Percentiles rank a stretch among this genome's conserved stretches.
Evolutionary conservation across 2,329 filamentous ascomycete genomes (phyloP).

Genomic region (Colletotrichum incanum): DNA sequence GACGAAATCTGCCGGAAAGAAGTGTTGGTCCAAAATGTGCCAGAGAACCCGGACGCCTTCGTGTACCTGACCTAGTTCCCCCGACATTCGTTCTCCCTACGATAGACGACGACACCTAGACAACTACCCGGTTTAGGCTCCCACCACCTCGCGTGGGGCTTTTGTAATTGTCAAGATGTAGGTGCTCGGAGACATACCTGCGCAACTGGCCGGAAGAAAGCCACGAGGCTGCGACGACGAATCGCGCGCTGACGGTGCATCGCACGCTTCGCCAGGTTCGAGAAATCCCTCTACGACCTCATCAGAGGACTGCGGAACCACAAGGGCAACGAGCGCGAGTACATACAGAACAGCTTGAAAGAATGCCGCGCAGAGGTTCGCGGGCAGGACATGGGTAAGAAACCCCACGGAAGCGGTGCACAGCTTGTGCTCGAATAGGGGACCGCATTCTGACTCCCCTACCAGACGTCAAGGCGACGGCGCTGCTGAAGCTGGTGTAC

Average conservation of each 20-base stretch:
- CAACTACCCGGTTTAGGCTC: slow-evolving; percentile 12
- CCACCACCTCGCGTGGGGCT: slow-evolving; percentile 27
- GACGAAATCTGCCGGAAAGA: slow-evolving; percentile 19
- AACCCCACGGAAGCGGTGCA: background rate
- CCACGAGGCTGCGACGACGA: background rate
- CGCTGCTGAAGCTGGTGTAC: slow-evolving; percentile 95
- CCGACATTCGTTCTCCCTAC: slow-evolving; percentile 14
- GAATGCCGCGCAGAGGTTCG: slow-evolving; percentile 96
- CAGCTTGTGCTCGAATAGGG: background rate
- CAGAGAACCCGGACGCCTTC: slow-evolving; percentile 20
- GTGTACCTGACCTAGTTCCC: slow-evolving; percentile 28
- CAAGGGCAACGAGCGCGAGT: slow-evolving; percentile 95
- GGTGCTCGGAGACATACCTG: slow-evolving; percentile 9
- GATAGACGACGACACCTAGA: slow-evolving; percentile 11
- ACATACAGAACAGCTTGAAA: slow-evolving; percentile 92
- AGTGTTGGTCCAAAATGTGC: slow-evolving; percentile 34
- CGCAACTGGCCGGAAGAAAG: background rate
- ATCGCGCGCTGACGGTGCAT: slow-evolving; percentile 31
- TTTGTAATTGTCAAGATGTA: slow-evolving; percentile 39
- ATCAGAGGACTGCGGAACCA: slow-evolving; percentile 96
- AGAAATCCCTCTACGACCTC: slow-evolving; percentile 99
- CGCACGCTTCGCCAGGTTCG: slow-evolving; percentile 79
- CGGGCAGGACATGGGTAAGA: slow-evolving; percentile 90
- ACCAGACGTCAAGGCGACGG: slow-evolving; percentile 93
- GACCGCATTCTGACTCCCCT: slow-evolving; percentile 39